These are phyloP conservation scores for Dactylellina drechsleri DNA, from an alignment of 2,329 filamentous ascomycete genomes.

Conservation along the genomic window DNA sequence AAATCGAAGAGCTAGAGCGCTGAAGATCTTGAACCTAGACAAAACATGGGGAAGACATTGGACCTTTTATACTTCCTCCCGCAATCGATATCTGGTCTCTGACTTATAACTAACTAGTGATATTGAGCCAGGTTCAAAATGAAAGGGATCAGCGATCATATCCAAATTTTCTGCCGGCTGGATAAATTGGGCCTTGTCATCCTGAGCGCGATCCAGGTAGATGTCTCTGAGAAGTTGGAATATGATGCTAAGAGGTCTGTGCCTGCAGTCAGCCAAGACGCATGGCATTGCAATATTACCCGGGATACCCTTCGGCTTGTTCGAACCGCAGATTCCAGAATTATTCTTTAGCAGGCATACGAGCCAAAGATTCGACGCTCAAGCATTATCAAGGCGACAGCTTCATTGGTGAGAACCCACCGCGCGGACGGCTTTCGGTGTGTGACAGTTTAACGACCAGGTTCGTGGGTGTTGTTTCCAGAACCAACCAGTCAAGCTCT, in stretches of 20 bases:
- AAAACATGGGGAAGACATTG: conserved; percentile 52
- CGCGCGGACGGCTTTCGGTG: too few relatives aligned
- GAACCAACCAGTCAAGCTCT: background rate
- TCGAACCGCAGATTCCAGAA: conserved; percentile 46
- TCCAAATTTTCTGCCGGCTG: conserved; percentile 48
- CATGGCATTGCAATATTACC: conserved; percentile 54
- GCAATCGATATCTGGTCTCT: conserved; percentile 25
- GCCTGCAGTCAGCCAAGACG: conserved; percentile 20
- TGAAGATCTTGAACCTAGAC: conserved; percentile 49
- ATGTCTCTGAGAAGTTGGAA: conserved; percentile 3
- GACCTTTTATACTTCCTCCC: conserved; percentile 42
- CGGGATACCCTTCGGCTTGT: conserved; percentile 29
- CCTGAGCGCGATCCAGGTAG: conserved; percentile 10
- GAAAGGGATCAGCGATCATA: conserved; percentile 49
- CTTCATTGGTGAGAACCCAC: too few relatives aligned
- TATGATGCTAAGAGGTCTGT: conserved; percentile 39
- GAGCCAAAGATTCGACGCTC: too few relatives aligned
- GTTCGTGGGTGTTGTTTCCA: too few relatives aligned
- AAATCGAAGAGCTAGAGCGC: conserved; percentile 34
- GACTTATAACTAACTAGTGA: conserved; percentile 10
- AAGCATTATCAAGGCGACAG: too few relatives aligned
- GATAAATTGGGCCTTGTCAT: conserved; percentile 44
- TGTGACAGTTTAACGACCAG: too few relatives aligned
- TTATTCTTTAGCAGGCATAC: conserved; percentile 19
- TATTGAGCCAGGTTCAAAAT: conserved; percentile 48